phyloP scores from a whole-genome alignment of 148 eudicot species.

The Chenopodium formosanum region DNA sequence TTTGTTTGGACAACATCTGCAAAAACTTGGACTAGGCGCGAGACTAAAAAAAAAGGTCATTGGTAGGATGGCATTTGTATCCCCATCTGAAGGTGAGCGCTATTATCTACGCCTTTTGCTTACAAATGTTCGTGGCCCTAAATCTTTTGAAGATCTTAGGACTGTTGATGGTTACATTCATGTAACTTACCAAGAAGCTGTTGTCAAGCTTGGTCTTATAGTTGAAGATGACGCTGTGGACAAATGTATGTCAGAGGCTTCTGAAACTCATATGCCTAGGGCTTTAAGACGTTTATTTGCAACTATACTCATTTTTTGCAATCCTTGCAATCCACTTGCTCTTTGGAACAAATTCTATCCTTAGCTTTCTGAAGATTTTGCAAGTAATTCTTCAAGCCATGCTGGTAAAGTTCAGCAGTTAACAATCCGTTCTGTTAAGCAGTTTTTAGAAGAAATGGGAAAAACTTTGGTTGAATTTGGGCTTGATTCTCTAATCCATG shows the following conservation, averaged over 20 bases:
- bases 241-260: neutral
- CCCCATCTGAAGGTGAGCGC: neutral
- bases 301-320: neutral
- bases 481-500: too few species aligned
- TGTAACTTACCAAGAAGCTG: neutral
- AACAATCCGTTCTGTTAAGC: neutral
- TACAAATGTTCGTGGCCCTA: neutral
- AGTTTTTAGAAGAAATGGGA: neutral
- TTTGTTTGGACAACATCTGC: too few species aligned
- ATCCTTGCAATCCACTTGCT: neutral
- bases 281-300: neutral
- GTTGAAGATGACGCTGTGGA: neutral
- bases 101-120: neutral
- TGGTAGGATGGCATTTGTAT: neutral
- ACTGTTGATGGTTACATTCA: neutral
- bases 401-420: neutral
- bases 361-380: neutral
- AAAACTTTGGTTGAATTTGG: neutral
- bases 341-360: neutral
- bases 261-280: neutral
- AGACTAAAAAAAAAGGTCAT: neutral
- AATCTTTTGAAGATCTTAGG: neutral
- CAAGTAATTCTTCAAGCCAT: too few species aligned
- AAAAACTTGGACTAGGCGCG: too few species aligned
- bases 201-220: too few species aligned